Conservation (phyloP, 2,329 filamentous ascomycete species). For the Sarocladiaceae sp. region DNA sequence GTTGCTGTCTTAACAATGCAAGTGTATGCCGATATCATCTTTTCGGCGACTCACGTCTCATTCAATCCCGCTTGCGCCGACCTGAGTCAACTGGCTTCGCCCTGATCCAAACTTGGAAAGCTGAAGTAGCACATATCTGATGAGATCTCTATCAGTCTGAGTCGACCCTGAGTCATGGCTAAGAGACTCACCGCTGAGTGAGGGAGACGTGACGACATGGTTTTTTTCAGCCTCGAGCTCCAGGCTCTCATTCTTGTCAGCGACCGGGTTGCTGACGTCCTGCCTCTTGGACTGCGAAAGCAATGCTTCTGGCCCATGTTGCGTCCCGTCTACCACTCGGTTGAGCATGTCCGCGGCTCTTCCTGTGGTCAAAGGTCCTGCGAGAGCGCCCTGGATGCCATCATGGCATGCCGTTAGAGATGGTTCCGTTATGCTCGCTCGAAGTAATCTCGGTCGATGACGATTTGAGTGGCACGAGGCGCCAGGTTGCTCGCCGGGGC, state of each 20-base stretch:
- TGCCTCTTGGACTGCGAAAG: background rate
- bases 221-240: no score
- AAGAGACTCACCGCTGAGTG: slow-evolving; percentile 18
- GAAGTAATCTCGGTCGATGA: slow-evolving; percentile 46
- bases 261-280: background rate
- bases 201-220: no score
- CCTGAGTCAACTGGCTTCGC: background rate
- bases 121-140: slow-evolving; percentile 67
- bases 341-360: slow-evolving; percentile 49
- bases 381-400: slow-evolving; percentile 44
- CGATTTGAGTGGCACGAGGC: slow-evolving; percentile 21
- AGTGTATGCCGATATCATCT: no score
- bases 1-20: no score
- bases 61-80: no score
- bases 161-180: no score
- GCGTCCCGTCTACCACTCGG: slow-evolving; percentile 3
- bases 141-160: no score
- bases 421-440: slow-evolving; percentile 50
- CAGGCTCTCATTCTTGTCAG: background rate
- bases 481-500: slow-evolving; percentile 14
- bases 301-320: background rate
- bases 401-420: slow-evolving; percentile 48
- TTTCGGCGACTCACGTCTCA: no score
- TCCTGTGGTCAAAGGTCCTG: slow-evolving; percentile 40
- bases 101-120: slow-evolving; percentile 62